Evolutionary conservation across 75 land plant species (phyloP).

Genomic region (Cupressus sempervirens): DNA sequence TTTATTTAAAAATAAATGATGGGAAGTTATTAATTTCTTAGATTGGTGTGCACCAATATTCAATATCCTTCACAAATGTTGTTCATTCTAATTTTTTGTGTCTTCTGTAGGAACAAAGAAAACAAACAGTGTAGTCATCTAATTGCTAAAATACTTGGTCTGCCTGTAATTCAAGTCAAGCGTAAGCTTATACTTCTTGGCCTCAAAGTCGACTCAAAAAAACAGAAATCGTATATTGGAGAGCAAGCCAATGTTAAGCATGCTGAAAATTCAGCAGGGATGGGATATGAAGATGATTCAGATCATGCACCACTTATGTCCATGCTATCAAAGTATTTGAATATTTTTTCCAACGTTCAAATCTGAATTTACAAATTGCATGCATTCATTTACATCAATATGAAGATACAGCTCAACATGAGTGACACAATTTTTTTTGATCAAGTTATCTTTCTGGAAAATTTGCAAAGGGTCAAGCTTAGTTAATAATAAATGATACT

Average conservation of each 20-base stretch:
- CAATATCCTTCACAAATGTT: background rate
- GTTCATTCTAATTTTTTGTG: background rate
- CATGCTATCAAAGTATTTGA: background rate
- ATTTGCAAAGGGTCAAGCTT: background rate
- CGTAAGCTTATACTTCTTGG: conserved; percentile 69
- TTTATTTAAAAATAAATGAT: background rate
- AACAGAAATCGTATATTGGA: background rate
- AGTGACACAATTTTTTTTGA: background rate
- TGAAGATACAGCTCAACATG: background rate
- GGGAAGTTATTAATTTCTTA: background rate
- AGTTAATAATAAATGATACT: background rate
- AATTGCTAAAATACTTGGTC: conserved; percentile 56
- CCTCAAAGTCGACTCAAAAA: conserved; percentile 10
- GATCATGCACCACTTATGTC: background rate
- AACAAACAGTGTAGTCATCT: conserved; percentile 44
- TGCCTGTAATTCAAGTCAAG: conserved; percentile 55
- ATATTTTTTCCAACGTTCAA: background rate
- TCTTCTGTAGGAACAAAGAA: conserved; percentile 37
- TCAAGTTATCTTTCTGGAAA: background rate
- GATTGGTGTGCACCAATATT: background rate
- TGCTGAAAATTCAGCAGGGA: background rate
- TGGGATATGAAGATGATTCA: conserved; percentile 13
- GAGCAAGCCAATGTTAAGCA: background rate
- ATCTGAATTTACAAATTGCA: background rate
- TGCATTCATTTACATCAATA: background rate